Conservation (phyloP, 2,329 filamentous ascomycete genomes). For the Calonectria pteridis region DNA sequence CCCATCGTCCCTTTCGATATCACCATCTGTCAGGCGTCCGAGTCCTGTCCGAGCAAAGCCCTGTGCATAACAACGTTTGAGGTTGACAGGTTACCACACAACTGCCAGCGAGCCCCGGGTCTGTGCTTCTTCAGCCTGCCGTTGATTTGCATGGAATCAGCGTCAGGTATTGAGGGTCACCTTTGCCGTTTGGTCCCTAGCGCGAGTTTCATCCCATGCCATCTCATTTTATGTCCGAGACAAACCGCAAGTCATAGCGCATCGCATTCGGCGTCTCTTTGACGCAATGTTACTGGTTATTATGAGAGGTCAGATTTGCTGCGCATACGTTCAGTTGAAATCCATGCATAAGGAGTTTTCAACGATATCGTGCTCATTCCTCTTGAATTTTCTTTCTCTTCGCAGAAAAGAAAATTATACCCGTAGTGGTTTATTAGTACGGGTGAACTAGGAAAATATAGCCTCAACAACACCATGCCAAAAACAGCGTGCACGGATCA, state of each 20-base stretch:
- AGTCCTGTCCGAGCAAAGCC: not conserved
- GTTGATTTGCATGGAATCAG: not conserved
- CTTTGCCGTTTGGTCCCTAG: not conserved
- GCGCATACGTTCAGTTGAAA: not conserved
- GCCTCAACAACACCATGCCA: not conserved
- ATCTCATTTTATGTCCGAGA: not conserved
- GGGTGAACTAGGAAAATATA: not conserved
- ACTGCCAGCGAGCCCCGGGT: not conserved
- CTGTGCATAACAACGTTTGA: not conserved
- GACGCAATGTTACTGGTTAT: not conserved
- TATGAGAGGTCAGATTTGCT: not conserved
- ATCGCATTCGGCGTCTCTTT: not conserved
- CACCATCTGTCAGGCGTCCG: not conserved
- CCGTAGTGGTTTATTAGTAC: not conserved
- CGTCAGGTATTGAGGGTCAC: not conserved
- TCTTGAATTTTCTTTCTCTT: not conserved
- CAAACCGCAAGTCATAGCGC: not conserved
- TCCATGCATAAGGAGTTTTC: not conserved
- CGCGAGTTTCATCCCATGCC: constrained; percentile 3
- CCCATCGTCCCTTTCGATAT: not conserved
- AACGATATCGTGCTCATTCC: not conserved
- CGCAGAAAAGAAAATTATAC: not conserved
- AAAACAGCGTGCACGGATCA: not conserved
- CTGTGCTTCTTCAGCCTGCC: not conserved
- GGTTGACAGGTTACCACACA: not conserved